Percentiles rank a stretch among this genome's conserved stretches.
phyloP scores from a whole-genome alignment of 2,329 filamentous ascomycete genomes.

The Phialemonium atrogriseum region DNA sequence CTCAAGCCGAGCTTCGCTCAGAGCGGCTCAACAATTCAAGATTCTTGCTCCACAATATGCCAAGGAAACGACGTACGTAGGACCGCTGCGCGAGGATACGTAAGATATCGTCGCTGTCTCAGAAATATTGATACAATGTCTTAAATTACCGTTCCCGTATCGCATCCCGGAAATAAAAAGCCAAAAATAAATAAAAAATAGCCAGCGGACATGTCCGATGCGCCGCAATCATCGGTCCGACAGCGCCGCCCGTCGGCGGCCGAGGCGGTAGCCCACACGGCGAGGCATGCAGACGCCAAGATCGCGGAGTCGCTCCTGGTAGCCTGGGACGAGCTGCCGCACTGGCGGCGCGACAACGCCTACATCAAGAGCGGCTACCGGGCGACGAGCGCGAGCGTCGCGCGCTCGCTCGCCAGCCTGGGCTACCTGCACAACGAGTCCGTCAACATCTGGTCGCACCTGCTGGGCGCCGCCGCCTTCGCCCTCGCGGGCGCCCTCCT shows the following conservation, averaged over 20 bases:
- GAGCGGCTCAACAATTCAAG: too few species aligned
- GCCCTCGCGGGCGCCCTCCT: slow-evolving; percentile 42
- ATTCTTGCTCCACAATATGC: too few species aligned
- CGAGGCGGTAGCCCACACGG: slow-evolving; percentile 13
- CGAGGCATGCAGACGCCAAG: slow-evolving; percentile 28
- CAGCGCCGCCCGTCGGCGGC: slow-evolving; percentile 21
- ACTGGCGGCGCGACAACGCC: slow-evolving; percentile 52
- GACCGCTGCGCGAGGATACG: too few species aligned
- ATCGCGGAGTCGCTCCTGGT: slow-evolving; percentile 34
- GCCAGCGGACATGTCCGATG: slow-evolving; percentile 2
- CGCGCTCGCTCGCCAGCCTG: slow-evolving; percentile 35
- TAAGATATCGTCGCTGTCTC: too few species aligned
- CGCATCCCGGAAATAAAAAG: background rate
- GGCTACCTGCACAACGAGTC: slow-evolving; percentile 52
- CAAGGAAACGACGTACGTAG: too few species aligned
- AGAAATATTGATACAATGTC: too few species aligned
- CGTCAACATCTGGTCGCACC: slow-evolving; percentile 57
- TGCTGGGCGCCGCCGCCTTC: slow-evolving; percentile 57
- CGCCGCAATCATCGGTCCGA: slow-evolving; percentile 14
- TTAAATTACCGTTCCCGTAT: too few species aligned
- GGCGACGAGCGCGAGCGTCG: slow-evolving; percentile 38
- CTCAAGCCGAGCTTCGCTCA: too few species aligned
- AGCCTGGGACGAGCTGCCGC: slow-evolving; percentile 50
- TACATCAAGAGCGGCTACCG: slow-evolving; percentile 49
- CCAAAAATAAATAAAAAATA: background rate